Conservation (phyloP, 179 eudicot species). For the Spergularia azorica region DNA sequence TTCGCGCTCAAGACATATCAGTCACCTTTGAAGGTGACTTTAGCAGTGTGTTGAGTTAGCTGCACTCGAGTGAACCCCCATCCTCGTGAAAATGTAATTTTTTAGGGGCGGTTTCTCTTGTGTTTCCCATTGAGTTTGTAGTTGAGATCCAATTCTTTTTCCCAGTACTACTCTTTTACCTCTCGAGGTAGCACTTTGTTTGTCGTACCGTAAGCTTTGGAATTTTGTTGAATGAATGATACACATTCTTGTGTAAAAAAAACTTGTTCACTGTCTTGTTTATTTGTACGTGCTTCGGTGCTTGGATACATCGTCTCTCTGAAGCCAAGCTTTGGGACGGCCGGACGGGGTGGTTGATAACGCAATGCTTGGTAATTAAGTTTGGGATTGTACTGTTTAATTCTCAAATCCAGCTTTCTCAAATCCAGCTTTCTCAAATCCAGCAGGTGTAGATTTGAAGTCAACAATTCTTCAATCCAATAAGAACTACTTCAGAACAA, state of each 20-base stretch:
- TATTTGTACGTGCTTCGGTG: no score
- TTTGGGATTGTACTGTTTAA: no score
- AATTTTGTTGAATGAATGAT: slow-evolving; percentile 10
- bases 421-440: no score
- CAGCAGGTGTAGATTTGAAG: no score
- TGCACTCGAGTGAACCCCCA: slow-evolving; percentile 29
- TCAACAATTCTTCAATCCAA: no score
- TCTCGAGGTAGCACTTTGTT: slow-evolving; percentile 18
- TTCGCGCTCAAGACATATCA: slow-evolving; percentile 28
- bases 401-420: no score
- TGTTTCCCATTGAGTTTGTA: slow-evolving; percentile 24
- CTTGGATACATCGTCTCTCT: no score
- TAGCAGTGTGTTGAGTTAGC: slow-evolving; percentile 23
- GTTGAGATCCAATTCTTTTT: slow-evolving; percentile 9
- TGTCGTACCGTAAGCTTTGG: slow-evolving; percentile 6
- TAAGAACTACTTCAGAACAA: no score
- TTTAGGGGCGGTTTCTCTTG: slow-evolving; percentile 24
- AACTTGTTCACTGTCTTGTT: not conserved
- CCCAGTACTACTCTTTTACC: not conserved
- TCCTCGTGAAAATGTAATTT: slow-evolving; percentile 30
- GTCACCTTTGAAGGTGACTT: slow-evolving; percentile 29
- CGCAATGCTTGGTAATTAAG: no score
- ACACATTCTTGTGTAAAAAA: slow-evolving; percentile 33
- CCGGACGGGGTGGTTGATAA: no score
- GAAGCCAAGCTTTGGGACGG: no score